Conservation (phyloP, 2,329 filamentous ascomycete species). For the Chrysosporium queenslandicum region DNA sequence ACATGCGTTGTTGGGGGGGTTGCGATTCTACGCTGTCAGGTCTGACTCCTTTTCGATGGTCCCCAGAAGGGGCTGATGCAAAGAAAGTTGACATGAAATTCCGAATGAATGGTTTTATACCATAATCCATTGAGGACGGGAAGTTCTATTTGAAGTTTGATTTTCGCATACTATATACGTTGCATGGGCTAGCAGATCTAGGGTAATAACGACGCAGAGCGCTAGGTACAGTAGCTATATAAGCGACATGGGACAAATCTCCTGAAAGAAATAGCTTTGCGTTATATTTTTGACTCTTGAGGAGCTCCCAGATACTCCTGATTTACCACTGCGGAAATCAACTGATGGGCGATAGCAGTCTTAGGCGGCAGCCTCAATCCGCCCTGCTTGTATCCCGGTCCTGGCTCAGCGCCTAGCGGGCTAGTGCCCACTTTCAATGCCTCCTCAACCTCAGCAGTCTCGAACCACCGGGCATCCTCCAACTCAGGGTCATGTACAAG, state of each 20-base stretch:
- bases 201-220: no score
- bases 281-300: constrained; percentile 42
- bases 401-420: constrained; percentile 54
- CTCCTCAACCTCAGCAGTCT: constrained; percentile 66
- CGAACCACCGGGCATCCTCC: constrained; percentile 81
- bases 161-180: neutral
- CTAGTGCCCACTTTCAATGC: constrained; percentile 60
- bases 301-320: constrained; percentile 53
- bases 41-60: no score
- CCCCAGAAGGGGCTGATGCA: neutral
- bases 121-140: neutral
- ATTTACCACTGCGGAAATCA: constrained; percentile 68
- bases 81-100: neutral
- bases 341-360: constrained; percentile 85
- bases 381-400: constrained; percentile 62
- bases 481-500: constrained; percentile 85
- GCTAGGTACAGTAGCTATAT: no score
- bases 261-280: neutral
- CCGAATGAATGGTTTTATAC: no score
- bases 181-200: neutral
- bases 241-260: neutral
- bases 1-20: no score
- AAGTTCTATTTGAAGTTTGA: neutral
- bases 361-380: constrained; percentile 67
- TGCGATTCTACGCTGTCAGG: no score